These are phyloP conservation scores for Litchi chinensis DNA, from an alignment of 345 rosid genomes.

Conservation along the genomic window DNA sequence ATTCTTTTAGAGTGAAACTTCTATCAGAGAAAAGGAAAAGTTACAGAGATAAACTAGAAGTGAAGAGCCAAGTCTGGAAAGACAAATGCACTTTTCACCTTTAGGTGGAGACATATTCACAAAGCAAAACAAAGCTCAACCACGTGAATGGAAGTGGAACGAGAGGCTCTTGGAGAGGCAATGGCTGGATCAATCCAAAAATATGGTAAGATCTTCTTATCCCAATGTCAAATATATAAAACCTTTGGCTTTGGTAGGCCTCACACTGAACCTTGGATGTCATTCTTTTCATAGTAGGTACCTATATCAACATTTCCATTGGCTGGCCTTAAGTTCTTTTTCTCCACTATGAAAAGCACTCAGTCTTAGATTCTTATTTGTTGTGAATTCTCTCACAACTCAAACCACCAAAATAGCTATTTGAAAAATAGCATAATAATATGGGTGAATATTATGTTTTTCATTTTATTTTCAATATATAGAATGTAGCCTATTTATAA, in stretches of 20 bases:
- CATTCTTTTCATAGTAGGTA: constrained; percentile 21
- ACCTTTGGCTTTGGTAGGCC: background rate
- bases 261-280: background rate
- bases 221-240: too few relatives aligned
- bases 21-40: background rate
- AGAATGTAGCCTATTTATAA: too few relatives aligned
- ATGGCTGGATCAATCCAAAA: constrained; percentile 3
- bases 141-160: background rate
- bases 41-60: background rate
- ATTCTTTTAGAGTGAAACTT: background rate
- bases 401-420: background rate
- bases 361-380: constrained; percentile 22
- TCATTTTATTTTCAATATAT: too few relatives aligned
- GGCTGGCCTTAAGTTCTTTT: constrained; percentile 20
- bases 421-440: background rate
- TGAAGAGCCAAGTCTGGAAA: constrained; percentile 12
- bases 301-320: constrained; percentile 25
- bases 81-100: constrained; percentile 21
- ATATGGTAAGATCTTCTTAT: background rate
- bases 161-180: constrained; percentile 12
- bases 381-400: constrained; percentile 4
- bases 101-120: background rate
- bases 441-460: too few relatives aligned
- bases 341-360: constrained; percentile 22
- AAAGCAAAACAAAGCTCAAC: too few relatives aligned